These are phyloP conservation scores for Gossypium gossypioides DNA, from an alignment of 441 rosid species.

Conservation along the genomic window DNA sequence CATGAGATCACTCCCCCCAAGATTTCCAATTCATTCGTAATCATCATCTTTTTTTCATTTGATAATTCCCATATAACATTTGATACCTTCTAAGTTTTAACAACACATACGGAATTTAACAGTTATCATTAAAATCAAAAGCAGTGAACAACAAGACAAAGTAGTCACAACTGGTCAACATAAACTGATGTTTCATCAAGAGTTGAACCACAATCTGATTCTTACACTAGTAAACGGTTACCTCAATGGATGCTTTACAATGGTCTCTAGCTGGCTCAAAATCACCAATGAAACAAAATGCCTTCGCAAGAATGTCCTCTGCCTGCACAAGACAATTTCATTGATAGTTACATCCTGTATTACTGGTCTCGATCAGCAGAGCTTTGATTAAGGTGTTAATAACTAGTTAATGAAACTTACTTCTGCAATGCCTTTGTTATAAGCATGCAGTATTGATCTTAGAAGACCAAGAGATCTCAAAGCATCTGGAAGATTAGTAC, in stretches of 20 bases:
- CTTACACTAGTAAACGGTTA: conserved; percentile 16
- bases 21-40: too few species aligned
- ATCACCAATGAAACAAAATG: conserved; percentile 52
- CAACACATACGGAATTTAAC: too few species aligned
- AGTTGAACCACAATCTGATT: neutral
- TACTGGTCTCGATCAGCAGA: neutral
- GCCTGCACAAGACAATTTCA: conserved; percentile 32
- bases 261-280: conserved; percentile 44
- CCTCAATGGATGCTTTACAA: conserved; percentile 64
- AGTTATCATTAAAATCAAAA: neutral
- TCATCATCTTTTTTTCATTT: too few species aligned
- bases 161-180: neutral
- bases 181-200: neutral
- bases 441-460: conserved; percentile 52
- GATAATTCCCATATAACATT: too few species aligned
- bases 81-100: too few species aligned
- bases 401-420: conserved; percentile 32
- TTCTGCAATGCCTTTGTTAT: conserved; percentile 69
- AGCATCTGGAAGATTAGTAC: conserved; percentile 35
- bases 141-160: neutral
- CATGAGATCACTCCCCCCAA: too few species aligned
- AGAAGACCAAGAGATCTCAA: conserved; percentile 42
- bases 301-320: conserved; percentile 65
- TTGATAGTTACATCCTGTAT: neutral
- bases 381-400: neutral